Conservation (phyloP, 192 early-diverging fungal genomes). For the Backusella psychrophila region DNA sequence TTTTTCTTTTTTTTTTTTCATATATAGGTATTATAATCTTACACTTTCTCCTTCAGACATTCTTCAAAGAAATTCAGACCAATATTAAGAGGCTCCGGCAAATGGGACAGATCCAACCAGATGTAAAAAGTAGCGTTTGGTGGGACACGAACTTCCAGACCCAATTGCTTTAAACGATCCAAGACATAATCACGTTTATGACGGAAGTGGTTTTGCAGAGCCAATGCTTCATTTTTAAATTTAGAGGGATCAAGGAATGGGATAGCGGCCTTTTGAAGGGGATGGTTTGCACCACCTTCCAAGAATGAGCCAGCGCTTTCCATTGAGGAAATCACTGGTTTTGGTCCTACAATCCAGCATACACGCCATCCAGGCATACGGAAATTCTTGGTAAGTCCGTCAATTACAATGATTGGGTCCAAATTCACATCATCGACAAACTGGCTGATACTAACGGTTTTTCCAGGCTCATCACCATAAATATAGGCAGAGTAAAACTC, state of each 20-base stretch:
- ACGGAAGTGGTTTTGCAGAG: constrained; percentile 47
- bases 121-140: constrained; percentile 57
- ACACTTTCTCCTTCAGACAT: constrained; percentile 53
- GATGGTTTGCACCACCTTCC: constrained; percentile 56
- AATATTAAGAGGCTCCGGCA: constrained; percentile 52
- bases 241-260: constrained; percentile 44
- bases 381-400: constrained; percentile 51
- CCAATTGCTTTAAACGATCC: constrained; percentile 34
- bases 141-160: constrained; percentile 37
- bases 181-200: constrained; percentile 51
- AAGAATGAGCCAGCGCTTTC: constrained; percentile 47
- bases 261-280: constrained; percentile 48
- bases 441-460: constrained; percentile 41
- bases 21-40: constrained; percentile 23
- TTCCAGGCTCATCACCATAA: constrained; percentile 41
- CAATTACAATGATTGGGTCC: constrained; percentile 48
- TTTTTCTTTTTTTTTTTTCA: background rate
- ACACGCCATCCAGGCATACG: constrained; percentile 57
- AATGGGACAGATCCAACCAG: constrained; percentile 44
- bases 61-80: constrained; percentile 56
- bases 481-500: constrained; percentile 58
- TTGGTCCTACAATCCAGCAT: constrained; percentile 56
- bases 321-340: constrained; percentile 49
- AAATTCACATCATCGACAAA: constrained; percentile 49
- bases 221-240: constrained; percentile 39